phyloP scores from a whole-genome alignment of 2,329 filamentous ascomycete genomes.

The Orbilia quercus region DNA sequence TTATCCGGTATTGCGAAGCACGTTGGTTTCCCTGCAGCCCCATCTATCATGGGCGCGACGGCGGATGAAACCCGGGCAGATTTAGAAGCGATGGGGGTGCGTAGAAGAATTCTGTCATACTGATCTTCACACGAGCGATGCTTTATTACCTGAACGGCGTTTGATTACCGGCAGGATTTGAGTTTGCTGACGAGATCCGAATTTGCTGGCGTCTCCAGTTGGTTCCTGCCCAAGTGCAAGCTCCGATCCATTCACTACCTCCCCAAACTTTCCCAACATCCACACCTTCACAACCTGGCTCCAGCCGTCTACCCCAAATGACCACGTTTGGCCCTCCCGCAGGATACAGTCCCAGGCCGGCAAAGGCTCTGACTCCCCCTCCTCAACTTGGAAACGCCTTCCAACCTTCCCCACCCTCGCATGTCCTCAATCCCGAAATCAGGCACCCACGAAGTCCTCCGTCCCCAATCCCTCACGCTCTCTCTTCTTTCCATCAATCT shows the following conservation, averaged over 20 bases:
- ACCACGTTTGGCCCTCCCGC: conserved; percentile 46
- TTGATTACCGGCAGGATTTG: conserved; percentile 57
- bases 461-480: conserved; percentile 35
- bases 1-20: conserved; percentile 92
- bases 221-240: conserved; percentile 47
- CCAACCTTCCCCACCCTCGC: conserved; percentile 44
- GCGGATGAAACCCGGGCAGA: conserved; percentile 83
- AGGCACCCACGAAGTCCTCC: conserved; percentile 43
- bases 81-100: conserved; percentile 86
- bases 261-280: conserved; percentile 45
- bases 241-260: conserved; percentile 34
- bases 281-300: conserved; percentile 39
- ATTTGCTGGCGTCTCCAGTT: conserved; percentile 57
- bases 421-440: conserved; percentile 41
- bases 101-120: conserved; percentile 63
- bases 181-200: conserved; percentile 54
- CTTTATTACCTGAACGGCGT: conserved; percentile 45
- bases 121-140: conserved; percentile 61
- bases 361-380: conserved; percentile 38
- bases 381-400: conserved; percentile 53
- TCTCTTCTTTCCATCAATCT: conserved; percentile 34
- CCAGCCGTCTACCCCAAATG: conserved; percentile 48
- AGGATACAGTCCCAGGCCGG: conserved; percentile 44
- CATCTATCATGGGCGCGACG: conserved; percentile 79
- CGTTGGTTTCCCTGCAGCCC: conserved; percentile 95